Conservation (phyloP, 306 rosid species). For the Lathyrus sativus region DNA sequence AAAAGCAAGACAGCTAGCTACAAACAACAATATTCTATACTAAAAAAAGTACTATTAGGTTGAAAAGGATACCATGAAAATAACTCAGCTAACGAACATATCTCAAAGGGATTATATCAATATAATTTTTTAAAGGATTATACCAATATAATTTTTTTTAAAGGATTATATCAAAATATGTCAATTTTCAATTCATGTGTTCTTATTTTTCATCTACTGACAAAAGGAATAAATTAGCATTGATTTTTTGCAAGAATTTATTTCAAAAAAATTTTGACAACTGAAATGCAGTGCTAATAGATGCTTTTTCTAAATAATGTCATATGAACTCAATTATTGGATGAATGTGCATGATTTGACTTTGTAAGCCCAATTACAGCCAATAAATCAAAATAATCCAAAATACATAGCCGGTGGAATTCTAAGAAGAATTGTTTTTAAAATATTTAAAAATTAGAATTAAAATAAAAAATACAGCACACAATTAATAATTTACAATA, state of each 20-base stretch:
- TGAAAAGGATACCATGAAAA: neutral
- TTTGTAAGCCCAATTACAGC: slow-evolving; percentile 2
- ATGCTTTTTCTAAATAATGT: neutral
- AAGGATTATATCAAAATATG: neutral
- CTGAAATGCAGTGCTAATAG: no score
- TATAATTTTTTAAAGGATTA: no score
- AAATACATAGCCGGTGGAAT: slow-evolving; percentile 47
- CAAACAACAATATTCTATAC: neutral
- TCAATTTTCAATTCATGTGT: neutral
- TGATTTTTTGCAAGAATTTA: neutral
- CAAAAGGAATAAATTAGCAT: neutral
- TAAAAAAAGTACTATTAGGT: neutral
- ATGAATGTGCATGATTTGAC: neutral
- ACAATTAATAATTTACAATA: neutral
- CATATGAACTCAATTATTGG: neutral
- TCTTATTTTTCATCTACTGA: neutral
- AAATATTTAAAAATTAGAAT: neutral
- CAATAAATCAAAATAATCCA: slow-evolving; percentile 32
- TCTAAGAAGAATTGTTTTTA: neutral
- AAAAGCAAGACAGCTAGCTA: slow-evolving; percentile 11
- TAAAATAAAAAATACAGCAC: neutral
- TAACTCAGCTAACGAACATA: neutral
- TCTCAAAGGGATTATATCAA: neutral
- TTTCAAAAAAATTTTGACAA: neutral
- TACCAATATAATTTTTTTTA: no score